These are phyloP conservation scores for Hydnomerulius pinastri DNA, from an alignment of 768 basidiomycete genomes.

Conservation along the genomic window DNA sequence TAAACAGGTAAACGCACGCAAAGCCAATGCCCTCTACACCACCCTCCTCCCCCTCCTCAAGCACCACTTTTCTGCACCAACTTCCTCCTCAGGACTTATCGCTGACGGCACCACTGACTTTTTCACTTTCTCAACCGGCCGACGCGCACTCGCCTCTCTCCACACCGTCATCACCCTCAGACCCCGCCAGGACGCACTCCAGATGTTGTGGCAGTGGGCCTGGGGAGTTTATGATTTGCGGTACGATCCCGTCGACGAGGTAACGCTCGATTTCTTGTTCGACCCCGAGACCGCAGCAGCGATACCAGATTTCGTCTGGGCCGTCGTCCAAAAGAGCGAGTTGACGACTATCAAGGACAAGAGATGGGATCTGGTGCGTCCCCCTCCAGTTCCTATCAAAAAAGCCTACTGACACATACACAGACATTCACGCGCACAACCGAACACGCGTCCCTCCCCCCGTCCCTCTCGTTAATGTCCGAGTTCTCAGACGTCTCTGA, in stretches of 20 bases:
- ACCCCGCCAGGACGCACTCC: conserved; percentile 83
- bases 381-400: not conserved
- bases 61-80: conserved; percentile 75
- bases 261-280: conserved; percentile 82
- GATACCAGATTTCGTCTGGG: conserved; percentile 78
- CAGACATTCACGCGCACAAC: conserved; percentile 84
- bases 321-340: conserved; percentile 78
- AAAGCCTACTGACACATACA: conserved; percentile 3
- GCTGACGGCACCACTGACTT: conserved; percentile 77
- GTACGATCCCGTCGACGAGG: conserved; percentile 64
- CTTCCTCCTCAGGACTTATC: conserved; percentile 50
- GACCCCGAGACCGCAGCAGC: conserved; percentile 36
- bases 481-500: conserved; percentile 90
- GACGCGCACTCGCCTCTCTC: conserved; percentile 72
- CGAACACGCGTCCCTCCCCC: conserved; percentile 63
- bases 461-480: conserved; percentile 73
- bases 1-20: conserved; percentile 54
- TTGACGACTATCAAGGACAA: conserved; percentile 64
- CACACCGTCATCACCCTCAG: conserved; percentile 78
- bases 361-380: conserved; percentile 88
- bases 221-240: conserved; percentile 76
- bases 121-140: conserved; percentile 85
- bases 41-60: conserved; percentile 59
- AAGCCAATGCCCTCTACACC: conserved; percentile 66
- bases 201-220: conserved; percentile 58